phyloP scores from a whole-genome alignment of 768 basidiomycete species.

The Ramaria rubella region DNA sequence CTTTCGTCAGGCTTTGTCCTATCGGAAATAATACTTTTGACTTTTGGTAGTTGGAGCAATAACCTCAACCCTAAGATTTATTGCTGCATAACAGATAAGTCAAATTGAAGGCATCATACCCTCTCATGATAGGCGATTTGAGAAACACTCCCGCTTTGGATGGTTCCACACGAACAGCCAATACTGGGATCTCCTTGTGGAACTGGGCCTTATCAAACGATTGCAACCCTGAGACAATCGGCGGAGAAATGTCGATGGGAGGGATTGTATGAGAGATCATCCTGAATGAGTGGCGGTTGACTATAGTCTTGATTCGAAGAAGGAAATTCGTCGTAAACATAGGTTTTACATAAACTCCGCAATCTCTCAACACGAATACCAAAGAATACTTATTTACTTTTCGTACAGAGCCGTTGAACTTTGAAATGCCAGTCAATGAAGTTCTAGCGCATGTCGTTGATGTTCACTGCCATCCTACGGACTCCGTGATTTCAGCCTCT shows the following conservation, averaged over 20 bases:
- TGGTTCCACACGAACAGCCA: conserved; percentile 61
- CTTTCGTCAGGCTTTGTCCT: conserved; percentile 42
- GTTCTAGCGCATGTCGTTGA: conserved; percentile 70
- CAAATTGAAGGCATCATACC: conserved; percentile 33
- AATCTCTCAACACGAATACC: background rate
- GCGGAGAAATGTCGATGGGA: conserved; percentile 29
- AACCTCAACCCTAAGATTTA: conserved; percentile 32
- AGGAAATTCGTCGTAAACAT: conserved; percentile 4
- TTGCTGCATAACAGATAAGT: conserved; percentile 12
- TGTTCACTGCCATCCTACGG: conserved; percentile 91
- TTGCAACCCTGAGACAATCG: conserved; percentile 36
- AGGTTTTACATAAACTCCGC: background rate
- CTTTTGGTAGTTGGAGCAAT: conserved; percentile 63
- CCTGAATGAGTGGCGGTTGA: background rate
- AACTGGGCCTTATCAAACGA: conserved; percentile 62
- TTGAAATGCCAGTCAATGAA: conserved; percentile 13
- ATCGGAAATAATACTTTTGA: conserved; percentile 52
- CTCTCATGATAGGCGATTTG: conserved; percentile 51
- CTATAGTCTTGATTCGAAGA: conserved; percentile 1
- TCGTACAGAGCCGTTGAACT: too few species aligned
- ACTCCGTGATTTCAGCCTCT: conserved; percentile 68
- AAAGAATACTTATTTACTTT: too few species aligned
- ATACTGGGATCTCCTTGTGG: conserved; percentile 53
- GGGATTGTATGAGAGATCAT: conserved; percentile 1
- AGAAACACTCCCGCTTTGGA: conserved; percentile 48